phyloP scores from a whole-genome alignment of 1,139 yeast genomes.

The Taphrina betulina region DNA sequence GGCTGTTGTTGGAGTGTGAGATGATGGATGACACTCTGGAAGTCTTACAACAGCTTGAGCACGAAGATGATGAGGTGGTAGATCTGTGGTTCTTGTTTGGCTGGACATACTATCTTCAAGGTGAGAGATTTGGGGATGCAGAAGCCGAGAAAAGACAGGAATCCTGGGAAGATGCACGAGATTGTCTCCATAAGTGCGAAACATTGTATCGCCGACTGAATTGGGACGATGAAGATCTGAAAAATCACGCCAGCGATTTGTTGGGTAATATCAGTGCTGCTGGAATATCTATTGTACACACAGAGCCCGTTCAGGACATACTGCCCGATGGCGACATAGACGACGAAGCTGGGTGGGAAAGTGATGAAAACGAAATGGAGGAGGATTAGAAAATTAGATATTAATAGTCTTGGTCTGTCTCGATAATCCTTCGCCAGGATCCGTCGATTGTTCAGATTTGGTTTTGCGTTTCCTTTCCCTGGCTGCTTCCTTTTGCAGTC shows the following conservation, averaged over 20 bases:
- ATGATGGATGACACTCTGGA: conserved; percentile 29
- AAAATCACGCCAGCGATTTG: conserved; percentile 34
- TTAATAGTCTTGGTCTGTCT: conserved; percentile 3
- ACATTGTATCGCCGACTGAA: conserved; percentile 22
- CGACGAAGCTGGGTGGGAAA: conserved; percentile 25
- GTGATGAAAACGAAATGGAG: conserved; percentile 32
- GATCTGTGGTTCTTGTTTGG: conserved; percentile 36
- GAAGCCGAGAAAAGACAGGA: conserved; percentile 14
- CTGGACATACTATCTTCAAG: conserved; percentile 32
- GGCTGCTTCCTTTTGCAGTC: conserved; percentile 25
- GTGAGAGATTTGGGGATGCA: conserved; percentile 11
- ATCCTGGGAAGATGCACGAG: conserved; percentile 32
- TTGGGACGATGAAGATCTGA: conserved; percentile 35
- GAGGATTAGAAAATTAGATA: conserved; percentile 11
- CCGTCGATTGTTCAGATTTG: neutral
- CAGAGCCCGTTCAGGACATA: neutral
- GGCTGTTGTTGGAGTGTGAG: conserved; percentile 32
- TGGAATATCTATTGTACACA: conserved; percentile 18
- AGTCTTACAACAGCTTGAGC: conserved; percentile 27
- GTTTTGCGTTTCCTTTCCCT: conserved; percentile 5
- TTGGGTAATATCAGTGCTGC: conserved; percentile 27
- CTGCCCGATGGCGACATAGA: conserved; percentile 8
- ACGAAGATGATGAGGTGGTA: conserved; percentile 34
- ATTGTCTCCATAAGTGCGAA: conserved; percentile 28
- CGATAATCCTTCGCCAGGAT: neutral